Evolutionary conservation across 139 green algal genomes (phyloP).

Genomic region (Yamagishiella unicocca): DNA sequence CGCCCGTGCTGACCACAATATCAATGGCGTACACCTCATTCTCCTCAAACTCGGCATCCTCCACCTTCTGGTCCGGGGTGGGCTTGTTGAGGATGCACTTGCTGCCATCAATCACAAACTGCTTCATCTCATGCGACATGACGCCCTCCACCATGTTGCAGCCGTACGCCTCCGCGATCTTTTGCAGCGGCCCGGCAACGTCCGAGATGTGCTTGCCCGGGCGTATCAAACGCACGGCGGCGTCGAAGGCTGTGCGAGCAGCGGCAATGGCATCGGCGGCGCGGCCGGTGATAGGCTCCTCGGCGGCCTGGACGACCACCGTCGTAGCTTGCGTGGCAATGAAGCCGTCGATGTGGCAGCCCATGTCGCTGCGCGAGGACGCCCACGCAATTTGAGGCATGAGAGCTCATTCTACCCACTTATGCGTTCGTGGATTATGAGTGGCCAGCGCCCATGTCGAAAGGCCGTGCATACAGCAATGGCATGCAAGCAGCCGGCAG

Average conservation of each 20-base stretch:
- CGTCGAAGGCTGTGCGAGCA: conserved; percentile 87
- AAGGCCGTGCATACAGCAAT: too few species aligned
- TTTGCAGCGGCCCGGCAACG: conserved; percentile 79
- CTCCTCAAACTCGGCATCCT: conserved; percentile 95
- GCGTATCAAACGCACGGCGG: conserved; percentile 90
- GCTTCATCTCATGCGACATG: conserved; percentile 94
- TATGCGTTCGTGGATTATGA: too few species aligned
- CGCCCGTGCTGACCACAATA: conserved; percentile 92
- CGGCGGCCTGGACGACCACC: conserved; percentile 69
- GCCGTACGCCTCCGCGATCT: conserved; percentile 89
- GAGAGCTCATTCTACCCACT: too few species aligned
- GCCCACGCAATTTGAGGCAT: too few species aligned
- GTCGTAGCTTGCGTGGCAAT: conserved; percentile 91
- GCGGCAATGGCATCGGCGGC: conserved; percentile 91
- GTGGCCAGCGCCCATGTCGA: too few species aligned
- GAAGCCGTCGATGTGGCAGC: conserved; percentile 97
- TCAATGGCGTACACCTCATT: conserved; percentile 98
- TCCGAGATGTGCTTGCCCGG: conserved; percentile 87
- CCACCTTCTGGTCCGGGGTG: conserved; percentile 86
- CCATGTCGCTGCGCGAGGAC: conserved; percentile 92
- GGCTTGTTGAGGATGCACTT: conserved; percentile 95
- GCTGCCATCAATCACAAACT: conserved; percentile 98
- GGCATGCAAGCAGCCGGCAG: too few species aligned
- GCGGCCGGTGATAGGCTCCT: conserved; percentile 76
- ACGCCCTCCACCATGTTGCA: conserved; percentile 97